Percentiles rank a stretch among this genome's conserved stretches.
Conservation (phyloP, 1,139 yeast species). For the Pichia sp. region DNA sequence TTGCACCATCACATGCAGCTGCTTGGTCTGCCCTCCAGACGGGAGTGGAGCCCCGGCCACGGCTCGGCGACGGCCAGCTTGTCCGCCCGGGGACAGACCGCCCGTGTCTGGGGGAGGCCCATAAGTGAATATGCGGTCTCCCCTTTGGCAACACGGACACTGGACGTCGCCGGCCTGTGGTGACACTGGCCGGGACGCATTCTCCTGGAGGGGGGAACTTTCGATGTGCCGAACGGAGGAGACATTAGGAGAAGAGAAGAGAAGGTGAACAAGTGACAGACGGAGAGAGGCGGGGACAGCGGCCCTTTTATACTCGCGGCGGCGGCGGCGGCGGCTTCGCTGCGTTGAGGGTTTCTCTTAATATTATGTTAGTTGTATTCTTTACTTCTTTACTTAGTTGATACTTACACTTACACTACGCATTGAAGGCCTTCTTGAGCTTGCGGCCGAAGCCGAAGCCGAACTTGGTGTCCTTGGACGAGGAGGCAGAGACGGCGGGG, state of each 20-base stretch:
- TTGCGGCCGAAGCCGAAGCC: slow-evolving; percentile 13
- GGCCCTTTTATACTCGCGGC: no score
- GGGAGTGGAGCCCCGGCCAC: no score
- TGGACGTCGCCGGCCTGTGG: no score
- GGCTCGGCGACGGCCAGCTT: no score
- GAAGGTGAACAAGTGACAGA: no score
- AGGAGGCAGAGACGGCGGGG: no score
- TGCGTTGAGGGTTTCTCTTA: no score
- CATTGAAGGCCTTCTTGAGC: slow-evolving; percentile 14
- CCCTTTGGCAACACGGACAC: background rate
- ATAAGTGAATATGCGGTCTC: slow-evolving; percentile 44
- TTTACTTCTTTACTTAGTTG: no score
- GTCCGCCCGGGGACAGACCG: slow-evolving; percentile 17
- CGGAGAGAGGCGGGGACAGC: background rate
- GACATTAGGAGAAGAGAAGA: background rate
- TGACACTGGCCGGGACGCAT: no score
- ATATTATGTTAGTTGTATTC: no score
- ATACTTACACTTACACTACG: background rate
- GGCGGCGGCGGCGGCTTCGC: no score
- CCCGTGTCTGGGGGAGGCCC: slow-evolving; percentile 28
- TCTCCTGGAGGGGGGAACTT: slow-evolving; percentile 24
- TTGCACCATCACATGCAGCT: background rate
- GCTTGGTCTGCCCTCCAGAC: slow-evolving; percentile 6
- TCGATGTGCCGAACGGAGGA: slow-evolving; percentile 24
- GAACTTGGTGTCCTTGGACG: slow-evolving; percentile 1